Evolutionary conservation across 1,284 basidiomycete genomes (phyloP).

Genomic region (Phellopilus nigrolimitatus): DNA sequence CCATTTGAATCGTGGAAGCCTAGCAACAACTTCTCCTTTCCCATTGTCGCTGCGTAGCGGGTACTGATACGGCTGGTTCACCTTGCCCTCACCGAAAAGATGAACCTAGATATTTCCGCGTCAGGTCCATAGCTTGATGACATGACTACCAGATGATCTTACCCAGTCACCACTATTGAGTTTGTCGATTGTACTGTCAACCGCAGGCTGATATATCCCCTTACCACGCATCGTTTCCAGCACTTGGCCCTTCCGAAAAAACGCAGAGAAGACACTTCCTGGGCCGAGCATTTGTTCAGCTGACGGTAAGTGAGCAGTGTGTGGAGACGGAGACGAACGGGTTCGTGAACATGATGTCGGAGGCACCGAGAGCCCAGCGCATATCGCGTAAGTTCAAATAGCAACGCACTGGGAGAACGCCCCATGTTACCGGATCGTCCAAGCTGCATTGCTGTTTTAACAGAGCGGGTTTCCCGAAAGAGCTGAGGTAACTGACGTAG

Average conservation of each 20-base stretch:
- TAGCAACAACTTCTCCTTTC: conserved; percentile 30
- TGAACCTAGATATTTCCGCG: conserved; percentile 61
- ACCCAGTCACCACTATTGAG: conserved; percentile 87
- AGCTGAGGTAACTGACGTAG: conserved; percentile 55
- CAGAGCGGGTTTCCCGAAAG: conserved; percentile 7
- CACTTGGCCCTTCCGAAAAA: conserved; percentile 90
- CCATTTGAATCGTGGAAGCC: conserved; percentile 90
- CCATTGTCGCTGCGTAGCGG: conserved; percentile 30
- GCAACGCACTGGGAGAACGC: conserved; percentile 62
- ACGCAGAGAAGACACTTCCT: conserved; percentile 70
- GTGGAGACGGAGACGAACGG: conserved; percentile 39
- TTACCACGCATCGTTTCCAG: conserved; percentile 88
- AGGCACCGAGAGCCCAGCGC: conserved; percentile 86
- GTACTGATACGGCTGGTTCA: conserved; percentile 72
- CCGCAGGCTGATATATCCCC: conserved; percentile 86
- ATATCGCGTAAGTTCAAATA: conserved; percentile 59
- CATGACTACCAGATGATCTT: conserved; percentile 22
- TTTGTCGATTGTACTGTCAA: conserved; percentile 78
- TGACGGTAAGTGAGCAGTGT: conserved; percentile 12
- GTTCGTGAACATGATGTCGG: conserved; percentile 96
- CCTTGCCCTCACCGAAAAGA: conserved; percentile 90
- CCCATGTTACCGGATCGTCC: conserved; percentile 82
- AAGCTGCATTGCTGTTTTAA: conserved; percentile 39
- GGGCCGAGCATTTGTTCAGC: conserved; percentile 21
- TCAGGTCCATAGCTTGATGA: conserved; percentile 10